Conservation (phyloP, 345 rosid genomes). For the Alliaria petiolata region DNA sequence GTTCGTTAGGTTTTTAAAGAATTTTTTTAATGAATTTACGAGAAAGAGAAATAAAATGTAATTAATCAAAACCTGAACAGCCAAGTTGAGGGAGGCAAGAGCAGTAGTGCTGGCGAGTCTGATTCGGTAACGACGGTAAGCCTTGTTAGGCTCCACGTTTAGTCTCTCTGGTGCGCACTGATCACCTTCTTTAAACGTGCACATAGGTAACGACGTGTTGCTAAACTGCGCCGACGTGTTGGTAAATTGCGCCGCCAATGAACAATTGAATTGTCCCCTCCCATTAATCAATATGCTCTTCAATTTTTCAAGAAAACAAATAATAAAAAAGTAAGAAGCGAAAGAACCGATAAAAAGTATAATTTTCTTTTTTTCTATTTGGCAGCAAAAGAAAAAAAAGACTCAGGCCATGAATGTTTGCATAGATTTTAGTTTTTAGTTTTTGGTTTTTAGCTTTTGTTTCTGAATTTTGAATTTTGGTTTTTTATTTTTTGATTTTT, state of each 20-base stretch:
- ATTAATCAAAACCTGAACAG: slow-evolving; percentile 42
- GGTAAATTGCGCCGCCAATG: slow-evolving; percentile 48
- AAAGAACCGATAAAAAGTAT: neutral
- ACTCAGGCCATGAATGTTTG: no score
- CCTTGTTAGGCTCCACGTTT: slow-evolving; percentile 49
- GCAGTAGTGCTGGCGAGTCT: slow-evolving; percentile 72
- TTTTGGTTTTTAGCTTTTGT: no score
- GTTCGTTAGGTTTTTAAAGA: no score
- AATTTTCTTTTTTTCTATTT: no score
- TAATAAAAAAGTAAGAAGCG: neutral
- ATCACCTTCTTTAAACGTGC: slow-evolving; percentile 51
- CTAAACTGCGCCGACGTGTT: slow-evolving; percentile 29
- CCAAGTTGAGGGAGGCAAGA: slow-evolving; percentile 70
- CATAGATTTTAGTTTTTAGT: no score
- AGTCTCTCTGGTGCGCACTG: slow-evolving; percentile 62
- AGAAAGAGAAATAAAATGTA: neutral
- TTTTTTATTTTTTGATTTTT: no score
- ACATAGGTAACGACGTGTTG: slow-evolving; percentile 22
- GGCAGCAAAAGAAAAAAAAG: no score
- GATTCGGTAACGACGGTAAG: slow-evolving; percentile 64
- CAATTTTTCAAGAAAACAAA: neutral
- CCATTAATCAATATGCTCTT: slow-evolving; percentile 66
- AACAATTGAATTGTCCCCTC: slow-evolving; percentile 80
- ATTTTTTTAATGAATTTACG: neutral
- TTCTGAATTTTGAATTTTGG: no score